phyloP scores from a whole-genome alignment of 768 basidiomycete genomes.

The Trametes sanguinea region DNA sequence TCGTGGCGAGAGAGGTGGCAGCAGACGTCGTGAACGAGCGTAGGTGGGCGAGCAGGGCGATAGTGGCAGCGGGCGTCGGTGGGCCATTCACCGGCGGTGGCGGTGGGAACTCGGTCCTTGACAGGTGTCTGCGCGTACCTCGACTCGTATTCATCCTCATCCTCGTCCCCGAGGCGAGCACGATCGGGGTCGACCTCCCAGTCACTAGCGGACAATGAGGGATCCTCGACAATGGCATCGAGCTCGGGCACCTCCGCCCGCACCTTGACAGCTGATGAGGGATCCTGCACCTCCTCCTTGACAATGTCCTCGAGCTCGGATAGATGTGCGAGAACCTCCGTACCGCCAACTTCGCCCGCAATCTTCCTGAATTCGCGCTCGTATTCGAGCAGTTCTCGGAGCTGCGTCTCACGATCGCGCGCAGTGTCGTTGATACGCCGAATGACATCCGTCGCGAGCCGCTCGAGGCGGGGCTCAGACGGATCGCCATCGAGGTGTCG shows the following conservation, averaged over 20 bases:
- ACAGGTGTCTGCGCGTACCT: constrained; percentile 46
- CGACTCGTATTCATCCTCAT: constrained; percentile 43
- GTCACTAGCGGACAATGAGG: constrained; percentile 38
- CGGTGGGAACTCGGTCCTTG: constrained; percentile 59
- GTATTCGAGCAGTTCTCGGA: constrained; percentile 73
- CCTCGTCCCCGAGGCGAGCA: constrained; percentile 46
- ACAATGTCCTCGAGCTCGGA: constrained; percentile 60
- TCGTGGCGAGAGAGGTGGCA: constrained; percentile 69
- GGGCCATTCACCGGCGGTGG: constrained; percentile 51
- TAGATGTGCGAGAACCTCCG: constrained; percentile 67
- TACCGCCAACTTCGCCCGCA: constrained; percentile 75
- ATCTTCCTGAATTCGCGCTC: constrained; percentile 82
- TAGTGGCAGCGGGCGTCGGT: constrained; percentile 57
- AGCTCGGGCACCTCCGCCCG: constrained; percentile 20
- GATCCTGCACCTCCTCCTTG: constrained; percentile 39
- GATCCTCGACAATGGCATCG: constrained; percentile 35
- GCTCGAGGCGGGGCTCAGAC: constrained; percentile 51
- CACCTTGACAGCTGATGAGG: constrained; percentile 15
- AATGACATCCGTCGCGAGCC: constrained; percentile 73
- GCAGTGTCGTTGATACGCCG: constrained; percentile 73
- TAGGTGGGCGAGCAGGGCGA: constrained; percentile 69
- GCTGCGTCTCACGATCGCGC: constrained; percentile 78
- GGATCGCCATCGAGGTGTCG: constrained; percentile 64
- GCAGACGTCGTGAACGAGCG: constrained; percentile 76
- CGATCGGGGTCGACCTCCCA: constrained; percentile 56